phyloP scores from a whole-genome alignment of 2,329 filamentous ascomycete species.

The Pseudogymnoascus sp. region DNA sequence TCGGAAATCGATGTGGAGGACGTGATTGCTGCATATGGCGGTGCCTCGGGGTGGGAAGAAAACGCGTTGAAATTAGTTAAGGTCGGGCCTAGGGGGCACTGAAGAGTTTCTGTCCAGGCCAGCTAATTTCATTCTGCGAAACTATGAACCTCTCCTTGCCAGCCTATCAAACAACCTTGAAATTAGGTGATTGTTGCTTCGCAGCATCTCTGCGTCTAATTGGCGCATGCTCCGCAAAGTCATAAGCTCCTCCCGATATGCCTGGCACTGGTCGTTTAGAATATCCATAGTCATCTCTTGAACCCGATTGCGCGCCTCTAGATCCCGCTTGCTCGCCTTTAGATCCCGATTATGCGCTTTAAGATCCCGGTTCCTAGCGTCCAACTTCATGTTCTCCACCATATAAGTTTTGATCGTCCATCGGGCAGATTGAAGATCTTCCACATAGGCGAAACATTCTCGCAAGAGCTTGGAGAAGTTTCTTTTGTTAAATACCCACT shows the following conservation, averaged over 20 bases:
- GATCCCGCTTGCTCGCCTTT: neutral
- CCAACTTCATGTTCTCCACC: neutral
- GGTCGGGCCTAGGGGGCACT: constrained; percentile 30
- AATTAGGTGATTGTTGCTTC: neutral
- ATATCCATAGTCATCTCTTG: neutral
- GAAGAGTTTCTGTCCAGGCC: neutral
- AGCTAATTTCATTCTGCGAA: neutral
- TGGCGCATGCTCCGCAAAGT: neutral
- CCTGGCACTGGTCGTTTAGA: neutral
- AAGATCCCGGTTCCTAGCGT: neutral
- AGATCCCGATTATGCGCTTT: neutral
- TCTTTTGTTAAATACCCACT: neutral
- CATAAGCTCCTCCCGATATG: neutral
- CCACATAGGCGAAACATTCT: neutral
- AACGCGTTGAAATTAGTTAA: constrained; percentile 58
- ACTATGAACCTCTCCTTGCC: neutral
- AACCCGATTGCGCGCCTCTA: neutral
- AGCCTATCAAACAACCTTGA: neutral
- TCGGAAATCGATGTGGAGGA: constrained; percentile 35
- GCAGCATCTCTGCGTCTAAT: neutral
- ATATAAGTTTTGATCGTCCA: neutral
- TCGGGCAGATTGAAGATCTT: neutral
- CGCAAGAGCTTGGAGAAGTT: neutral
- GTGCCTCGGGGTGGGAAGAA: constrained; percentile 51
- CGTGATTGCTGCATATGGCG: constrained; percentile 46